Evolutionary conservation across 2,329 filamentous ascomycete species (phyloP).

Genomic region (Diaporthe sp.): DNA sequence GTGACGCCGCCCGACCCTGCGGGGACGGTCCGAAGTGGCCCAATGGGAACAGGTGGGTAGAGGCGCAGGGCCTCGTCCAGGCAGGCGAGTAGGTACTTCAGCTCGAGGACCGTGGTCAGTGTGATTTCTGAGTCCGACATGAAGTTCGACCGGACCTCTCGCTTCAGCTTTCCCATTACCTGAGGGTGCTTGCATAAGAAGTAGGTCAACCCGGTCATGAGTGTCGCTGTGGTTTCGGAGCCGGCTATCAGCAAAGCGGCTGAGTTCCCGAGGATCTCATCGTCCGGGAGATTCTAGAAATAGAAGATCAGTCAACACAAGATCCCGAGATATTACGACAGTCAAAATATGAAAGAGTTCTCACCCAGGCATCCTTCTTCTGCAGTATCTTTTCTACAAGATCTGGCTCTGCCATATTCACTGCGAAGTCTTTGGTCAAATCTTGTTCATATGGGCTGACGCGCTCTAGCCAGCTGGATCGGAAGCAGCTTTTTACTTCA

Average conservation of each 20-base stretch:
- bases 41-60: conserved; percentile 50
- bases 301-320: neutral
- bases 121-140: conserved; percentile 54
- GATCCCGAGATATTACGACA: neutral
- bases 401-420: conserved; percentile 39
- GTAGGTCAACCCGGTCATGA: conserved; percentile 45
- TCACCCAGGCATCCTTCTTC: conserved; percentile 42
- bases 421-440: neutral
- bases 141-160: conserved; percentile 56
- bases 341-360: neutral
- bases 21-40: conserved; percentile 40
- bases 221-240: conserved; percentile 45
- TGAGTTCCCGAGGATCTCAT: conserved; percentile 19
- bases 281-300: neutral
- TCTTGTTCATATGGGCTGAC: too few relatives aligned
- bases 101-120: conserved; percentile 46
- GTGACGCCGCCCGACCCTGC: conserved; percentile 38
- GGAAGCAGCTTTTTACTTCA: neutral
- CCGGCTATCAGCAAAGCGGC: conserved; percentile 42
- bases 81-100: conserved; percentile 55
- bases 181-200: conserved; percentile 51
- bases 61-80: conserved; percentile 57
- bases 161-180: conserved; percentile 49
- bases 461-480: neutral
- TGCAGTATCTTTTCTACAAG: conserved; percentile 47